Conservation (phyloP, 192 early-diverging fungal species). For the Kappamyces sp. region DNA sequence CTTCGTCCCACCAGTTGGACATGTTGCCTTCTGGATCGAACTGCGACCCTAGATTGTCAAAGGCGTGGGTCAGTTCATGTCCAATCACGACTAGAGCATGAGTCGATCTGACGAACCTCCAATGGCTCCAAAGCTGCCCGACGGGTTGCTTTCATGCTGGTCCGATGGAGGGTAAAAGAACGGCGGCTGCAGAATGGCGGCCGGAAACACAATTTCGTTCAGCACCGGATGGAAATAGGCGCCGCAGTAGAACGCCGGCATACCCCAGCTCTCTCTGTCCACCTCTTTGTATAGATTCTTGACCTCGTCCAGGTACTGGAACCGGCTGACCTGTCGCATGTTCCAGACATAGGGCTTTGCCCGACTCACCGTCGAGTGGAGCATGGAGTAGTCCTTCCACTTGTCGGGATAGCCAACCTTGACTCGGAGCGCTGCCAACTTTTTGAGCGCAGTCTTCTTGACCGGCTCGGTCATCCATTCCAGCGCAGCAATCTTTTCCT, state of each 20-base stretch:
- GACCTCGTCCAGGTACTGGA: conserved; percentile 2
- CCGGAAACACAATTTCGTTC: conserved; percentile 32
- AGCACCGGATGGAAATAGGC: conserved; percentile 28
- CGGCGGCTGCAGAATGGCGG: conserved; percentile 32
- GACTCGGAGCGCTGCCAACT: conserved; percentile 19
- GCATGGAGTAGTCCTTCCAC: conserved; percentile 19
- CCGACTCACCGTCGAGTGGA: conserved; percentile 11
- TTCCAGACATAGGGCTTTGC: conserved; percentile 7
- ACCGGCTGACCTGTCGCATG: neutral
- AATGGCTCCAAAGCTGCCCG: conserved; percentile 31
- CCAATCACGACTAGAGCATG: conserved; percentile 41
- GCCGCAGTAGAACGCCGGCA: conserved; percentile 25
- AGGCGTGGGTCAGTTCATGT: conserved; percentile 37
- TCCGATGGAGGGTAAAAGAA: conserved; percentile 20
- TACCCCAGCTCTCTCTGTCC: conserved; percentile 27
- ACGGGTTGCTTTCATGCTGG: conserved; percentile 8
- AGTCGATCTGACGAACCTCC: conserved; percentile 53
- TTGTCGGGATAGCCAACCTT: conserved; percentile 37
- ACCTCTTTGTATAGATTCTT: conserved; percentile 19
- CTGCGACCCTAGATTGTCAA: conserved; percentile 27
- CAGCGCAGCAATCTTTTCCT: neutral
- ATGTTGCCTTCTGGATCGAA: conserved; percentile 28
- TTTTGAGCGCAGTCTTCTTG: conserved; percentile 21
- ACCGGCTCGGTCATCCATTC: conserved; percentile 22
- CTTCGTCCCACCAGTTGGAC: conserved; percentile 30